phyloP scores from a whole-genome alignment of 768 basidiomycete genomes.

The Candolleomyces eurysporus region DNA sequence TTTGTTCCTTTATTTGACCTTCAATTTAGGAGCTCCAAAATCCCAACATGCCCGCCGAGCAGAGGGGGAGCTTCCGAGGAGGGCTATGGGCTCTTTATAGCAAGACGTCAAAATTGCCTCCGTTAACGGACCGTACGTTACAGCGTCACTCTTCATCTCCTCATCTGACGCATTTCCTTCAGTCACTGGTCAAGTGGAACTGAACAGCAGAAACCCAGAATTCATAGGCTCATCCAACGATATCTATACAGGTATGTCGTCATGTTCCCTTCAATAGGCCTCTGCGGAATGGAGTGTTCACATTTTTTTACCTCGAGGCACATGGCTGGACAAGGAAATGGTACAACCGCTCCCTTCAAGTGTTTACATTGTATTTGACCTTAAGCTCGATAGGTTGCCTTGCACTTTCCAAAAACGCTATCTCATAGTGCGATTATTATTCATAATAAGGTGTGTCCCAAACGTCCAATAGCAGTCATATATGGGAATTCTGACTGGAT shows the following conservation, averaged over 20 bases:
- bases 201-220: constrained; percentile 26
- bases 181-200: constrained; percentile 43
- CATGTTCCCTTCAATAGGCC: neutral
- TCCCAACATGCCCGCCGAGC: constrained; percentile 25
- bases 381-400: constrained; percentile 30
- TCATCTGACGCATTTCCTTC: neutral
- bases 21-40: constrained; percentile 32
- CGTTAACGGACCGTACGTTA: constrained; percentile 36
- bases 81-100: constrained; percentile 39
- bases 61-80: constrained; percentile 31
- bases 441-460: constrained; percentile 30
- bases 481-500: neutral
- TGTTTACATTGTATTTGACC: neutral
- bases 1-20: neutral
- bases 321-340: constrained; percentile 40
- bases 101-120: constrained; percentile 38
- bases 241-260: constrained; percentile 32
- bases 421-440: constrained; percentile 29
- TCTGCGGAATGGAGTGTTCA: neutral
- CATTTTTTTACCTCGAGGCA: constrained; percentile 24
- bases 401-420: constrained; percentile 35
- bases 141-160: constrained; percentile 8
- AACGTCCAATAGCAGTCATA: neutral
- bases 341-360: constrained; percentile 11
- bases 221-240: constrained; percentile 38